A percentile compares a stretch with the other conserved stretches of the same genome.
Evolutionary conservation across 495 filamentous ascomycete genomes (phyloP).

Genomic region (Aspergillus ellipticus): DNA sequence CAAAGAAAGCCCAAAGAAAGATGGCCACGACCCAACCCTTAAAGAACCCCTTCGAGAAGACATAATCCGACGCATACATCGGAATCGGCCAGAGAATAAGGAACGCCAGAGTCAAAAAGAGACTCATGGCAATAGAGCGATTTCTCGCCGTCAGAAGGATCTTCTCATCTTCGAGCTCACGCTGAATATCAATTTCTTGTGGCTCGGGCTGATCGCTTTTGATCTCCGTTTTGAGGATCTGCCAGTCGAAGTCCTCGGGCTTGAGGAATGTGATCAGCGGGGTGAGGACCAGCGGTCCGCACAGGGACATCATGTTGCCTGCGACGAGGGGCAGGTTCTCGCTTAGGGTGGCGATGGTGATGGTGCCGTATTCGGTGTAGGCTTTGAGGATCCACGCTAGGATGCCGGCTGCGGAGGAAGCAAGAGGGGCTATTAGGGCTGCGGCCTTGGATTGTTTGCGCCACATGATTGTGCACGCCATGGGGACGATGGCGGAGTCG

Average conservation of each 20-base stretch:
- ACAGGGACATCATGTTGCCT: constrained; percentile 36
- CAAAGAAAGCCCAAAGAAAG: background rate
- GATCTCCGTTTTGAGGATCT: constrained; percentile 34
- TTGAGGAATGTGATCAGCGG: constrained; percentile 31
- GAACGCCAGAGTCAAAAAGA: background rate
- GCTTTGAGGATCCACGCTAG: constrained; percentile 47
- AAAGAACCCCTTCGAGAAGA: constrained; percentile 2
- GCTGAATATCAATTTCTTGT: constrained; percentile 5
- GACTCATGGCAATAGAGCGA: background rate
- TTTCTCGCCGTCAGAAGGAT: background rate
- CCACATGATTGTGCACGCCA: constrained; percentile 50
- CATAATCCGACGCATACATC: constrained; percentile 11
- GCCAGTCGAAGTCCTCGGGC: constrained; percentile 36
- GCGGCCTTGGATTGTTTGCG: constrained; percentile 39
- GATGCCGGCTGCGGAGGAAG: constrained; percentile 40
- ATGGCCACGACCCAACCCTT: background rate
- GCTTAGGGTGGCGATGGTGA: constrained; percentile 46
- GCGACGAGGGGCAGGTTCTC: constrained; percentile 41
- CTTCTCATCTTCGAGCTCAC: constrained; percentile 14
- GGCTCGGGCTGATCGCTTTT: constrained; percentile 23
- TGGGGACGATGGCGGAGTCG: constrained; percentile 46
- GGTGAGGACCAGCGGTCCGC: constrained; percentile 31
- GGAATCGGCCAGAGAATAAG: constrained; percentile 12
- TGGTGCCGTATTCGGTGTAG: constrained; percentile 35
- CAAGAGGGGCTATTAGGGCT: constrained; percentile 41